phyloP scores from a whole-genome alignment of 139 green algal species.

The Chlorella sp. region DNA sequence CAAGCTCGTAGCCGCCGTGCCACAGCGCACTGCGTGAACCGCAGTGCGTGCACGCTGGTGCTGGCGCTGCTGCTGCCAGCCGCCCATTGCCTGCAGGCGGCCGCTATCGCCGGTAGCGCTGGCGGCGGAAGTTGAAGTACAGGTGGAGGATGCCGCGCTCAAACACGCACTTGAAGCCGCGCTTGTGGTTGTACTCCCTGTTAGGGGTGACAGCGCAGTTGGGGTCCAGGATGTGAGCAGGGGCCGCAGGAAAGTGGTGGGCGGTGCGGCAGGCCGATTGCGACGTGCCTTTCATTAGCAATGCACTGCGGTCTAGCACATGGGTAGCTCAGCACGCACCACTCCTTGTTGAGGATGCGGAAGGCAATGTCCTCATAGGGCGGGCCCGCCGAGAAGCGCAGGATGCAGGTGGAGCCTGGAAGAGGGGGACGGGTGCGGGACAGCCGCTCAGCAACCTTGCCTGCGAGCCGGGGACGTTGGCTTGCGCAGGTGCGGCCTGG shows the following conservation, averaged over 20 bases:
- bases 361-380: constrained; percentile 97
- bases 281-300: no score
- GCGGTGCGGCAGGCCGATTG: no score
- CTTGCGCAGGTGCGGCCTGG: not conserved
- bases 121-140: constrained; percentile 98
- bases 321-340: not conserved
- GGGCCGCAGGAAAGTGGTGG: not conserved
- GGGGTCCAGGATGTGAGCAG: not conserved
- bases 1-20: no score
- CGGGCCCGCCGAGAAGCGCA: constrained; percentile 93
- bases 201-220: not conserved
- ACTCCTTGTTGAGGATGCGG: constrained; percentile 94
- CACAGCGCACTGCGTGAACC: no score
- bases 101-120: constrained; percentile 79
- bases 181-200: constrained; percentile 84
- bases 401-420: constrained; percentile 82
- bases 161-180: constrained; percentile 97
- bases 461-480: no score
- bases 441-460: no score
- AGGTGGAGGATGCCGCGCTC: constrained; percentile 98
- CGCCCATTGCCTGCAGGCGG: no score
- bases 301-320: not conserved
- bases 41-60: no score
- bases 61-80: no score
- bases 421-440: no score